phyloP scores from a whole-genome alignment of 495 filamentous ascomycete species.

The Daldinia caldariorum region DNA sequence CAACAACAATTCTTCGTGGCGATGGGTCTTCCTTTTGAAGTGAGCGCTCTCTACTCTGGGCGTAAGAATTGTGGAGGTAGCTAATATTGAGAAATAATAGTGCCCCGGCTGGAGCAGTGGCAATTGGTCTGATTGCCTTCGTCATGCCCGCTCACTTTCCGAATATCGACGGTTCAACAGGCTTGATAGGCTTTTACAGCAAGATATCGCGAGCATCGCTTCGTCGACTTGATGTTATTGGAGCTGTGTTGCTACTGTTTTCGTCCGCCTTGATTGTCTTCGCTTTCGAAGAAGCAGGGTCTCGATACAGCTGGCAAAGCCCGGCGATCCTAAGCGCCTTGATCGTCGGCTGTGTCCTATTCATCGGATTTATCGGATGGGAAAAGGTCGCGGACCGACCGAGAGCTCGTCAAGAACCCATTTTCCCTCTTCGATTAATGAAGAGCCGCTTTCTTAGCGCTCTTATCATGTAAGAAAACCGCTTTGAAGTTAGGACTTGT shows the following conservation, averaged over 20 bases:
- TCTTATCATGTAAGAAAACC: constrained; percentile 46
- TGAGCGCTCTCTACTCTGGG: constrained; percentile 25
- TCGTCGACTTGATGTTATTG: constrained; percentile 41
- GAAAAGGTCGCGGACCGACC: constrained; percentile 37
- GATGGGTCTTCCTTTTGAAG: constrained; percentile 57
- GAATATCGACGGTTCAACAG: constrained; percentile 35
- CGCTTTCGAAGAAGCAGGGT: constrained; percentile 47
- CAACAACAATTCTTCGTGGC: constrained; percentile 45
- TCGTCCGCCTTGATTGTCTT: constrained; percentile 47
- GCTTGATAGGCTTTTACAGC: constrained; percentile 26
- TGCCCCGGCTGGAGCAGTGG: constrained; percentile 45
- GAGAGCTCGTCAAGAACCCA: constrained; percentile 39
- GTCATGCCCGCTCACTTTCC: constrained; percentile 47
- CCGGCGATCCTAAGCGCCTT: constrained; percentile 41
- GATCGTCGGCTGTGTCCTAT: constrained; percentile 38
- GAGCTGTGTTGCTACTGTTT: constrained; percentile 38
- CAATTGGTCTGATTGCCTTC: constrained; percentile 44
- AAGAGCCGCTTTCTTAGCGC: constrained; percentile 43
- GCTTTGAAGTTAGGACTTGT: constrained; percentile 27
- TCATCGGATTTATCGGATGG: constrained; percentile 44
- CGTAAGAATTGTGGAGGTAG: too few relatives aligned
- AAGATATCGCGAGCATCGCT: constrained; percentile 27
- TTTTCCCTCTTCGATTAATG: constrained; percentile 46
- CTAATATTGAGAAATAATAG: constrained; percentile 35
- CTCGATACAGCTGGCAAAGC: constrained; percentile 41